Percentiles rank a stretch among this genome's conserved stretches.
phyloP scores from a whole-genome alignment of 176 grass and related monocot species.

The Eremochloa ophiuroides region DNA sequence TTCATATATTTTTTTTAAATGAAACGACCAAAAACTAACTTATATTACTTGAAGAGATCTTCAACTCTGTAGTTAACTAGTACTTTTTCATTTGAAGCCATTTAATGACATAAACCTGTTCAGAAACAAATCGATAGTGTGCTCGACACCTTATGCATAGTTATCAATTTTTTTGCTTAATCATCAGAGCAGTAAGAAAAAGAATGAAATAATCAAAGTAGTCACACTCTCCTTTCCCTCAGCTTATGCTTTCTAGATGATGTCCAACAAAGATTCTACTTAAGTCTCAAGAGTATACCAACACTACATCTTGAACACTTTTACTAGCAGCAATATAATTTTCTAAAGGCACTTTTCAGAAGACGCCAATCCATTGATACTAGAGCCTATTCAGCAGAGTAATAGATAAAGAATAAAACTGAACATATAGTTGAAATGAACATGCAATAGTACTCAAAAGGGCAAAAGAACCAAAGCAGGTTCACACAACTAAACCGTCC shows the following conservation, averaged over 20 bases:
- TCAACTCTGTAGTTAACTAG: no score
- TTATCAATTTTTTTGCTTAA: not conserved
- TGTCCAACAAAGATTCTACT: not conserved
- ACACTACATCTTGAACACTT: not conserved
- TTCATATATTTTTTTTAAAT: no score
- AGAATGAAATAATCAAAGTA: not conserved
- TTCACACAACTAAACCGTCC: constrained; percentile 1
- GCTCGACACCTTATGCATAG: not conserved
- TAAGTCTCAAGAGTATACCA: not conserved
- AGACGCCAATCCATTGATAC: not conserved
- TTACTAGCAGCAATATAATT: not conserved
- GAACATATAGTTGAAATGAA: not conserved
- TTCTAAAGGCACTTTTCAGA: constrained; percentile 9
- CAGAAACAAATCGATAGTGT: not conserved
- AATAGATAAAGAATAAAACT: not conserved
- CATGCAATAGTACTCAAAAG: constrained; percentile 1
- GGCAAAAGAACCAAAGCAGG: not conserved
- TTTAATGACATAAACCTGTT: not conserved
- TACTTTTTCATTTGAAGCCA: no score
- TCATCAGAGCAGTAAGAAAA: not conserved
- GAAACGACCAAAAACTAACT: no score
- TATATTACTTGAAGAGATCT: no score
- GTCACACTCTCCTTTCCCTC: not conserved
- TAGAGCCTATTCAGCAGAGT: not conserved
- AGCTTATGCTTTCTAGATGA: not conserved